Base-by-base conservation (phyloP, 208 protist genomes). In the Leishmania guyanensis region DNA sequence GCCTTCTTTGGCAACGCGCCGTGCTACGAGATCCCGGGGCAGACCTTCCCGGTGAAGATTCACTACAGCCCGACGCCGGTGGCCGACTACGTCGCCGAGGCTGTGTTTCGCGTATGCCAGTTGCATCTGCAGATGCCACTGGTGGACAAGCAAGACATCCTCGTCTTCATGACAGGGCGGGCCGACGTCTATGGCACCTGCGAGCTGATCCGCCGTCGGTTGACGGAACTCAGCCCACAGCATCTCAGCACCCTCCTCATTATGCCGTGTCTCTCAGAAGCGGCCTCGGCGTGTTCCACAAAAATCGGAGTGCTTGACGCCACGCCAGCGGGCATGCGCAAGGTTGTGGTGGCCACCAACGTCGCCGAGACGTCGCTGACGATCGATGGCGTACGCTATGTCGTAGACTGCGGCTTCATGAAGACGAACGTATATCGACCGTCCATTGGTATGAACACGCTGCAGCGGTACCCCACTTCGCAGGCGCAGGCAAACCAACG, bases 331-430 rank as follows among this genome's bases (percentile, higher is more conserved):
- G 96, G 97, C 17, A 83, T 83, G 70, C 90, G 99, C n/a, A 99
- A 99, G 91, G 99, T 98, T 82, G 98, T 99, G 50, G 98, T 99
- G 0, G 96, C 99, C 5, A 99, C 99, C 33, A 99, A 99, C 88
- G 99, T 99, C 77, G 99, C 99, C 22, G 99, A 99, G 87, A 99
- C 99, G 8, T 99, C 98, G 22, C 88, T 99, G 0, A 99, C 98
- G 26, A 99, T 99, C 43, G 98, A 99, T 84, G 99, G 95, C n/a
- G 92, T 98, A 75, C 89, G 90, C 68, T 98, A 96, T 81, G 96
- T 99, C 22, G 94, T 99, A 36, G 99, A 99, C 85, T 91, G 88
- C 76, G 99, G 99, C 26, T 99, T 98, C 90, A 98, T 95, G 91
- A 99, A 99, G 87, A 91, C 99, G n/a, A 99, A 99, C 90, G 96